Percentiles rank a stretch among this genome's conserved stretches.
Conservation (phyloP, 2,329 filamentous ascomycete species). For the Fusarium sp. region DNA sequence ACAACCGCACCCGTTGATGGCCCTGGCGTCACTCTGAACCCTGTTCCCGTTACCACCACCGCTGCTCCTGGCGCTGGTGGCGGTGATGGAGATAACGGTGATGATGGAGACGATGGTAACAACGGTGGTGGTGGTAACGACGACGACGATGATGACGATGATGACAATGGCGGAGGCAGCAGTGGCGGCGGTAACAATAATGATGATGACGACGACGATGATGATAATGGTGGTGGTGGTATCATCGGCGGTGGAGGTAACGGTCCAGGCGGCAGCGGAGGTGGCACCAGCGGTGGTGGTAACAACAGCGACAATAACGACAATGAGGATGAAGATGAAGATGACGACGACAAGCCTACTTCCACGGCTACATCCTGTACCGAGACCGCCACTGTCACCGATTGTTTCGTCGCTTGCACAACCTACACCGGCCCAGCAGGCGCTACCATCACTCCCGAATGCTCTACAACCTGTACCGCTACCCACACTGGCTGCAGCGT, state of each 20-base stretch:
- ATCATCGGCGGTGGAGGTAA: background rate
- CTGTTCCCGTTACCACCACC: background rate
- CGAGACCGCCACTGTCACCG: constrained; percentile 25
- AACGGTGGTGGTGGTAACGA: background rate
- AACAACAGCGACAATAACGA: background rate
- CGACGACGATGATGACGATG: background rate
- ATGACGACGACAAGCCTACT: constrained; percentile 2
- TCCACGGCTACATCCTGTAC: constrained; percentile 5
- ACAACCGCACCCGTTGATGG: background rate
- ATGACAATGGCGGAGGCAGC: too few relatives aligned
- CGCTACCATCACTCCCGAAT: background rate
- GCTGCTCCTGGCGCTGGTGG: background rate
- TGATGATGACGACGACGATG: background rate
- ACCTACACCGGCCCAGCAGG: constrained; percentile 22
- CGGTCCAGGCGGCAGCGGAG: background rate
- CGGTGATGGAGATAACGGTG: background rate
- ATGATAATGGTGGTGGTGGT: background rate
- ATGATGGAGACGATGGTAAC: background rate
- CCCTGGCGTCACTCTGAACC: background rate
- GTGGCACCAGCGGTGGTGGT: background rate
- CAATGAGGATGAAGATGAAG: constrained; percentile 3
- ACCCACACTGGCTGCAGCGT: constrained; percentile 29
- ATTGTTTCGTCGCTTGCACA: constrained; percentile 32
- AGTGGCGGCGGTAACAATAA: fast-evolving
- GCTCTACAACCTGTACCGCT: constrained; percentile 19